Percentiles rank a stretch among this genome's conserved stretches.
These are phyloP conservation scores for Penicillium desertorum DNA, from an alignment of 495 filamentous ascomycete species.

Conservation along the genomic window DNA sequence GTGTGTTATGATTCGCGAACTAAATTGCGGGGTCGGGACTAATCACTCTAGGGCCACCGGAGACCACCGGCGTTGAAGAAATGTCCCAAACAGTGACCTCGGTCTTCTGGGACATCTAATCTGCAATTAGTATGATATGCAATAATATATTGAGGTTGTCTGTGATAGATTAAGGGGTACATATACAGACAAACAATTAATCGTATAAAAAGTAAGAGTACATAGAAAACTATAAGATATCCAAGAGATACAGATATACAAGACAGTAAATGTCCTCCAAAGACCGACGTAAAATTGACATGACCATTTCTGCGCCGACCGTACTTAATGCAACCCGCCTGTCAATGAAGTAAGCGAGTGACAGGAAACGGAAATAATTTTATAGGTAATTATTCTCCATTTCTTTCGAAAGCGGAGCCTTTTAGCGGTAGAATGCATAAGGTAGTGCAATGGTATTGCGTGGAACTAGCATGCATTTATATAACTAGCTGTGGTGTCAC, in stretches of 20 bases:
- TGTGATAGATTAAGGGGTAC: neutral
- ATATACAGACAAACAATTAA: neutral
- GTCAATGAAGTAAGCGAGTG: too few relatives aligned
- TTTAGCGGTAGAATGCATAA: too few relatives aligned
- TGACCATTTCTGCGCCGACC: too few relatives aligned
- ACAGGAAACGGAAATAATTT: too few relatives aligned
- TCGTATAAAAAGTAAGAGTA: neutral
- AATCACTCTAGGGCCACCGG: neutral
- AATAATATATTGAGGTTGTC: neutral
- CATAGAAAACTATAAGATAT: neutral
- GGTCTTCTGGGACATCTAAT: neutral
- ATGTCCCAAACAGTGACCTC: neutral
- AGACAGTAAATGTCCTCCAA: too few relatives aligned
- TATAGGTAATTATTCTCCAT: too few relatives aligned
- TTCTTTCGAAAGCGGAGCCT: too few relatives aligned
- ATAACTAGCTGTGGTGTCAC: too few relatives aligned
- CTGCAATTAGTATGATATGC: neutral
- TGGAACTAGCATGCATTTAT: too few relatives aligned
- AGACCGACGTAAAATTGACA: too few relatives aligned
- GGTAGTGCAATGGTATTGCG: too few relatives aligned
- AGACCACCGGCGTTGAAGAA: constrained; percentile 8
- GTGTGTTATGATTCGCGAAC: neutral
- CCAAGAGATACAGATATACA: neutral
- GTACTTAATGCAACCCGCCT: too few relatives aligned
- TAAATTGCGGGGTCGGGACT: constrained; percentile 1